Evolutionary conservation across 495 filamentous ascomycete species (phyloP).

Genomic region (Tirmania nivea): DNA sequence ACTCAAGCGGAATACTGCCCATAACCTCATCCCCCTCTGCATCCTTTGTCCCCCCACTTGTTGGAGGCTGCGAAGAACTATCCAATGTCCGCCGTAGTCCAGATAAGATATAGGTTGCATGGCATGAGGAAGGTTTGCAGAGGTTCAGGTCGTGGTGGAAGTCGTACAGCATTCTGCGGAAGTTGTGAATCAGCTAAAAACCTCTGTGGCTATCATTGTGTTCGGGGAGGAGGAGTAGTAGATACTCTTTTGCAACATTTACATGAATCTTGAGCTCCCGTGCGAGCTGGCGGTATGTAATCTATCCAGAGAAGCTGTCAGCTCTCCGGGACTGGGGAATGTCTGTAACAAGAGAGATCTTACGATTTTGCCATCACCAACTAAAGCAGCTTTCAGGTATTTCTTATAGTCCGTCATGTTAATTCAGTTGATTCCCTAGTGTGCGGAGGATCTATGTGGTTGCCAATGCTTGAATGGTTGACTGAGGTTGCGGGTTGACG

Average conservation of each 20-base stretch:
- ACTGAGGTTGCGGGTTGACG: too few relatives aligned
- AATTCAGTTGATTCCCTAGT: too few relatives aligned
- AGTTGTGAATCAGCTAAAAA: not conserved
- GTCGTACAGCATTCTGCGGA: slow-evolving; percentile 50
- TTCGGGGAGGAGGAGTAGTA: slow-evolving; percentile 3
- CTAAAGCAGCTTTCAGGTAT: too few relatives aligned
- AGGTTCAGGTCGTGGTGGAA: slow-evolving; percentile 36
- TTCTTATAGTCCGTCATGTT: too few relatives aligned
- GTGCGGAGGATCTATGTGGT: too few relatives aligned
- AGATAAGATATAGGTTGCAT: slow-evolving; percentile 73
- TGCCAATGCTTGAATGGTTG: too few relatives aligned
- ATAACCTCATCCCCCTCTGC: slow-evolving; percentile 51
- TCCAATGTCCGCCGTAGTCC: slow-evolving; percentile 28
- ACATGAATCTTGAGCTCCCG: slow-evolving; percentile 59
- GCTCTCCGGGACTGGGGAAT: too few relatives aligned
- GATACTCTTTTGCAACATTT: slow-evolving; percentile 63
- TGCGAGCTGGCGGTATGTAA: slow-evolving; percentile 67
- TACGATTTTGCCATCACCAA: too few relatives aligned
- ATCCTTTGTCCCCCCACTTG: slow-evolving; percentile 17
- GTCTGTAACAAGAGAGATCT: too few relatives aligned
- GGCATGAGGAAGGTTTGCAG: slow-evolving; percentile 22
- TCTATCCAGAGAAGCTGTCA: slow-evolving; percentile 24
- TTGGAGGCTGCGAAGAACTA: not conserved
- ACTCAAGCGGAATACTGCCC: slow-evolving; percentile 26
- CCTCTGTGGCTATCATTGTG: slow-evolving; percentile 22